These are phyloP conservation scores for Vitis vinifera DNA, from an alignment of 164 flowering plant genomes.

Conservation along the genomic window ASM3070453v1 NC_081821.1:10247001-10247500, in stretches of 20 bases:
- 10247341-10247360: too few species aligned
- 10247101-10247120: conserved; percentile 31
- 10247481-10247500: too few species aligned
- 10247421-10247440: too few species aligned
- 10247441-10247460: too few species aligned
- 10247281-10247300: too few species aligned
- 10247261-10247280: conserved; percentile 36
- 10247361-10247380: too few species aligned
- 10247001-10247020: neutral
- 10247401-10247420: too few species aligned
- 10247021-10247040: conserved; percentile 7
- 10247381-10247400: too few species aligned
- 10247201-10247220: conserved; percentile 16
- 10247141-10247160: conserved; percentile 28
- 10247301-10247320: too few species aligned
- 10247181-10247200: conserved; percentile 19
- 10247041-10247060: conserved; percentile 25
- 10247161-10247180: conserved; percentile 11
- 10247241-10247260: conserved; percentile 66
- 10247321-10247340: too few species aligned
- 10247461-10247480: too few species aligned
- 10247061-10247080: conserved; percentile 36
- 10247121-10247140: conserved; percentile 38
- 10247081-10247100: conserved; percentile 39
- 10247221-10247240: conserved; percentile 39